Evolutionary conservation across 345 rosid species (phyloP).

Genomic region (Melaleuca quinquenervia): DNA sequence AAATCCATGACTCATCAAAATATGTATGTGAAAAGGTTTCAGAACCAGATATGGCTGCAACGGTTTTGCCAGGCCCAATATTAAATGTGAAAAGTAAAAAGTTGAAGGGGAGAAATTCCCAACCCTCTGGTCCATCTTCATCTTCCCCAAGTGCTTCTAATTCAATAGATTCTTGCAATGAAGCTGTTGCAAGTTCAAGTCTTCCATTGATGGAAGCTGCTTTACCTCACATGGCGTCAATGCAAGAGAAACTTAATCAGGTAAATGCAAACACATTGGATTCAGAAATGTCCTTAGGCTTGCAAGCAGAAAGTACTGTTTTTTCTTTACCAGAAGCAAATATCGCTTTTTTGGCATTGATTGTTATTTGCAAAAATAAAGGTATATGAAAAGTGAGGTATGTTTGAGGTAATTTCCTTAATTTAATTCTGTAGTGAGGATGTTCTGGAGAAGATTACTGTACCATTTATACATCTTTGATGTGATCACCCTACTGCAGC

Average conservation of each 20-base stretch:
- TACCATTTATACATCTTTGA: neutral
- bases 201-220: conserved; percentile 22
- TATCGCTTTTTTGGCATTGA: neutral
- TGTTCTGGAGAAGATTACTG: neutral
- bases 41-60: conserved; percentile 23
- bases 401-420: neutral
- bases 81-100: conserved; percentile 46
- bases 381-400: neutral
- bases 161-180: conserved; percentile 41
- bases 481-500: conserved; percentile 21
- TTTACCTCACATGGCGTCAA: conserved; percentile 36
- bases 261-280: conserved; percentile 16
- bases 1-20: conserved; percentile 24
- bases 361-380: neutral
- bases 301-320: neutral
- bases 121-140: conserved; percentile 33
- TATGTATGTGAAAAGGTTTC: conserved; percentile 29
- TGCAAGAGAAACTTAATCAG: conserved; percentile 76
- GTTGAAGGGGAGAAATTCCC: conserved; percentile 49
- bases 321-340: neutral
- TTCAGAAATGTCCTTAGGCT: neutral
- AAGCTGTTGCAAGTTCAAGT: conserved; percentile 26
- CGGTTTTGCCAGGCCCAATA: conserved; percentile 24
- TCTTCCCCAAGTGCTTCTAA: conserved; percentile 42
- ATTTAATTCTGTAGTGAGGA: neutral